Conservation (phyloP, 192 early-diverging fungal genomes). For the Podila clonocystis region DNA sequence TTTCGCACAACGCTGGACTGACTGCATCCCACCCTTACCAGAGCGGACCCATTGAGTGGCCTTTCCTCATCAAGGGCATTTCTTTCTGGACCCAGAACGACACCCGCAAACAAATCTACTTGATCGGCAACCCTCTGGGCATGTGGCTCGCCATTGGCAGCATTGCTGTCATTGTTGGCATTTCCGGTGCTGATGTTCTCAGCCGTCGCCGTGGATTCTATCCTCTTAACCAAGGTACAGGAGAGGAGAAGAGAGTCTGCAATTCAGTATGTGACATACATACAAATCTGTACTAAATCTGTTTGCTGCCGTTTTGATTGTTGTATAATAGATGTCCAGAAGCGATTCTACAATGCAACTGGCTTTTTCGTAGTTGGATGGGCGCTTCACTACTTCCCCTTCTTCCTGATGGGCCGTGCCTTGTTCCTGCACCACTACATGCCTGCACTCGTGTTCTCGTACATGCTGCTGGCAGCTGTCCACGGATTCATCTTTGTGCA, state of each 20-base stretch:
- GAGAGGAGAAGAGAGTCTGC: constrained; percentile 46
- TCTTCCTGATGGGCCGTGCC: constrained; percentile 92
- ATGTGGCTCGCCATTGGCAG: constrained; percentile 81
- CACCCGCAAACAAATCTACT: constrained; percentile 83
- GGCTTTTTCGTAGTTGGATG: constrained; percentile 90
- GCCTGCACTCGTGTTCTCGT: constrained; percentile 85
- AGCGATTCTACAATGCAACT: constrained; percentile 64
- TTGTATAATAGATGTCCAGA: constrained; percentile 59
- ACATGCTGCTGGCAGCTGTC: constrained; percentile 77
- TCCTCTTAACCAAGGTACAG: constrained; percentile 56
- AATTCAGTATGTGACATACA: constrained; percentile 24
- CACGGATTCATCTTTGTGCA: constrained; percentile 81
- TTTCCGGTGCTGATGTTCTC: constrained; percentile 77
- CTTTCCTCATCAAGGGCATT: constrained; percentile 86
- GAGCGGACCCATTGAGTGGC: constrained; percentile 84
- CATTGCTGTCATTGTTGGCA: constrained; percentile 65
- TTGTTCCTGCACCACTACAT: constrained; percentile 97
- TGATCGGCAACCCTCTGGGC: constrained; percentile 89
- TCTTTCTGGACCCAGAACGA: constrained; percentile 91
- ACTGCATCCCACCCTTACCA: constrained; percentile 95
- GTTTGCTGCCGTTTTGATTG: background rate
- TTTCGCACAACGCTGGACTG: constrained; percentile 89
- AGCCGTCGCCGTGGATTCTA: constrained; percentile 79
- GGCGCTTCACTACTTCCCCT: constrained; percentile 90
- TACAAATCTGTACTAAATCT: background rate